Conservation (phyloP, 2,329 filamentous ascomycete species). For the Gremmenia infestans region DNA sequence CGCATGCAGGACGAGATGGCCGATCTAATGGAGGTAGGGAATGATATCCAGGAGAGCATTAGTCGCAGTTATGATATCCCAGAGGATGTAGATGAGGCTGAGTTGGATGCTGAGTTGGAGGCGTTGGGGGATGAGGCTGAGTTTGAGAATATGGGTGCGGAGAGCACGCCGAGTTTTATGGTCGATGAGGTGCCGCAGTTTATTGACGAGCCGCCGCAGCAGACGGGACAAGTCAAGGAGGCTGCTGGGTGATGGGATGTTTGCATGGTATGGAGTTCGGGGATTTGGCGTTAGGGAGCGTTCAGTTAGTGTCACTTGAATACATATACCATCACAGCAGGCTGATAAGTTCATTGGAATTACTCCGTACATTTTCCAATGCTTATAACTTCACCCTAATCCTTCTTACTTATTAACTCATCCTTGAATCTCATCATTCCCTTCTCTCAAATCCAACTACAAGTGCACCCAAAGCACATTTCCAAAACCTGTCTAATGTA, state of each 20-base stretch:
- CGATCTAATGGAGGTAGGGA: conserved; percentile 93
- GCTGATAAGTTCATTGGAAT: no score
- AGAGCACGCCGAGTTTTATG: conserved; percentile 73
- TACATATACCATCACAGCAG: no score
- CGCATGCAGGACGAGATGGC: conserved; percentile 98
- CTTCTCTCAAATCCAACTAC: no score
- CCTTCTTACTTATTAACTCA: no score
- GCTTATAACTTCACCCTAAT: no score
- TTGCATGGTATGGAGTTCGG: background rate
- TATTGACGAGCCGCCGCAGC: conserved; percentile 82
- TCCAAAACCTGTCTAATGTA: no score
- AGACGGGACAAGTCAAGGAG: conserved; percentile 73
- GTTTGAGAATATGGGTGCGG: conserved; percentile 59
- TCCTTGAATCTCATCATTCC: no score
- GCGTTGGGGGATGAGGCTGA: conserved; percentile 92
- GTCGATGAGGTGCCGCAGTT: conserved; percentile 86
- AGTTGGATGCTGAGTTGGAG: conserved; percentile 94
- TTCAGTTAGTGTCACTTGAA: background rate
- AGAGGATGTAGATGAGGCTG: conserved; percentile 93
- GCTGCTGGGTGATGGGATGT: conserved; percentile 49
- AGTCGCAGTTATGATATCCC: conserved; percentile 89
- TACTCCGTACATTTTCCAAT: no score
- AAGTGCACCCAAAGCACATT: no score
- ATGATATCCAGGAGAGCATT: conserved; percentile 96
- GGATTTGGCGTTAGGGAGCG: conserved; percentile 1